Conservation (phyloP, 2,329 filamentous ascomycete species). For the Pseudocercospora pini-densiflorae region DNA sequence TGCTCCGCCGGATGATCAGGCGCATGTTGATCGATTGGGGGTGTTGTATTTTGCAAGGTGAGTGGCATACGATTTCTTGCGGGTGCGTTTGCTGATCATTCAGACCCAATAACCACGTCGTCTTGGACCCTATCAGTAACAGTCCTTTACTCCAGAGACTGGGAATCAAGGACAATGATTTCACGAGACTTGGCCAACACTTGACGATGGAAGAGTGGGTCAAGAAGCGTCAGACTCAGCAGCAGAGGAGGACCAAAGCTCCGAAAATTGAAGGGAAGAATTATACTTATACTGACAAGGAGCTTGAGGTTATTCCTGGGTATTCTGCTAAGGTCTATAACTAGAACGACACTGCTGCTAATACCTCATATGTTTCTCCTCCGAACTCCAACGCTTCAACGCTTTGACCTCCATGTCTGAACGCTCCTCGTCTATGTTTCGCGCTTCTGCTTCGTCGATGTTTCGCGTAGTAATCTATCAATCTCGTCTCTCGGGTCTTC, state of each 20-base stretch:
- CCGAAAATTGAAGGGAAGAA: conserved; percentile 46
- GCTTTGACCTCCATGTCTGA: background rate
- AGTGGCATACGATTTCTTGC: conserved; percentile 16
- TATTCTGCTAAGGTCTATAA: conserved; percentile 37
- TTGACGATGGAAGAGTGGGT: conserved; percentile 54
- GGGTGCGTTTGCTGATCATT: background rate
- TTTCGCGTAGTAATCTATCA: conserved; percentile 25
- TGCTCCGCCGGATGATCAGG: conserved; percentile 54
- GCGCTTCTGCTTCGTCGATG: conserved; percentile 26
- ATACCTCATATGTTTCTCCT: background rate
- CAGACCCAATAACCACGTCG: conserved; percentile 44
- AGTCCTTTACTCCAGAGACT: conserved; percentile 42
- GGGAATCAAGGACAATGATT: conserved; percentile 39
- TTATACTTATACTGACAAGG: conserved; percentile 36
- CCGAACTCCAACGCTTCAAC: background rate
- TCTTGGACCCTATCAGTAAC: conserved; percentile 46
- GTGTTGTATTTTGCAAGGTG: conserved; percentile 58
- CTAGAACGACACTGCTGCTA: conserved; percentile 4
- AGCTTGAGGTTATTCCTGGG: conserved; percentile 45
- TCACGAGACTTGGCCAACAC: conserved; percentile 40
- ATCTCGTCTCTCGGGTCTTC: conserved; percentile 24
- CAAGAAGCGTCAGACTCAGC: conserved; percentile 41
- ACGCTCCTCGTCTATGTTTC: background rate
- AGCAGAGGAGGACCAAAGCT: conserved; percentile 43
- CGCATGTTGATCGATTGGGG: conserved; percentile 54